phyloP scores from a whole-genome alignment of 768 basidiomycete genomes.

The Leccinum imitatum region DNA sequence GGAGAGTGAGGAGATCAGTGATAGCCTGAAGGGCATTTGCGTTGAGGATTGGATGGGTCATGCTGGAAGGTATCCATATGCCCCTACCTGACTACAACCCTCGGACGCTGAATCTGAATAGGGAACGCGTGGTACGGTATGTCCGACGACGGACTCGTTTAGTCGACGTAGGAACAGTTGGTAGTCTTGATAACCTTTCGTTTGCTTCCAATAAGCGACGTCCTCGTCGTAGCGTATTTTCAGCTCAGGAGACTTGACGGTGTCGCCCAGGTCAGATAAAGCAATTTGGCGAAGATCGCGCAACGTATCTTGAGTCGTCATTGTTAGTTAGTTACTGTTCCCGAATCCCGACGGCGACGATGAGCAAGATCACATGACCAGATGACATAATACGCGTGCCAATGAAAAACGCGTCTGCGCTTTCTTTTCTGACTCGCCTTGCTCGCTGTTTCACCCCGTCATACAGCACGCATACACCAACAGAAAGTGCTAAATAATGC shows the following conservation, averaged over 20 bases:
- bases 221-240: conserved; percentile 74
- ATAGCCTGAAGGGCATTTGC: conserved; percentile 41
- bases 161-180: conserved; percentile 72
- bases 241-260: conserved; percentile 37
- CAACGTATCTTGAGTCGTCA: conserved; percentile 10
- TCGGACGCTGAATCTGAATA: too few species aligned
- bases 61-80: too few species aligned
- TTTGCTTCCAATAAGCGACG: conserved; percentile 67
- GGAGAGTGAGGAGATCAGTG: conserved; percentile 46
- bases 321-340: background rate
- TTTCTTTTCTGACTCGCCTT: conserved; percentile 5
- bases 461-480: background rate
- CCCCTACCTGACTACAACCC: too few species aligned
- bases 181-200: conserved; percentile 73
- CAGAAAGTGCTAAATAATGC: conserved; percentile 38
- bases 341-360: too few species aligned
- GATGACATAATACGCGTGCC: conserved; percentile 29
- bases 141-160: conserved; percentile 49
- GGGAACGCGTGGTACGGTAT: too few species aligned
- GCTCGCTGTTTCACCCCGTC: background rate
- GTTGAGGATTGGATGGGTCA: too few species aligned
- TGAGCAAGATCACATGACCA: conserved; percentile 15
- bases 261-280: conserved; percentile 20
- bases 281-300: conserved; percentile 34
- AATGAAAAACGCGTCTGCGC: background rate